These are phyloP conservation scores for Flaveria ramosissima DNA, from an alignment of 129 eudicot species.

Conservation along the genomic window DNA sequence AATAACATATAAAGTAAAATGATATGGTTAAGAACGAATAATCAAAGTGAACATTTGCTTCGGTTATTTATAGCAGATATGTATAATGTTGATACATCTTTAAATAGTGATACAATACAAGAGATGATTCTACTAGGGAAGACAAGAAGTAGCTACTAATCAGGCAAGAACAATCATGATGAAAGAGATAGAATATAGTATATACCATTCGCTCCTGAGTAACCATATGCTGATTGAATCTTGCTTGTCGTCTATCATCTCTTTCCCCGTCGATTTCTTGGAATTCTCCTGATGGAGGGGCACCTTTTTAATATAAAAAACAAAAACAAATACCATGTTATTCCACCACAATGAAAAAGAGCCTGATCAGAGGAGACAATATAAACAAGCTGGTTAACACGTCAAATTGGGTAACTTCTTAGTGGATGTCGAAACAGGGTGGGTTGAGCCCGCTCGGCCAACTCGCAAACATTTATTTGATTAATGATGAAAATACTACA, in stretches of 20 bases:
- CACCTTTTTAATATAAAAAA: constrained; percentile 40
- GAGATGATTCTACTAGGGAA: constrained; percentile 15
- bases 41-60: constrained; percentile 3
- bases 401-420: neutral
- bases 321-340: constrained; percentile 4
- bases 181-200: constrained; percentile 18
- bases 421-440: neutral
- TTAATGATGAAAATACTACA: neutral
- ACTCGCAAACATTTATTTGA: neutral
- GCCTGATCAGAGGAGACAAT: neutral
- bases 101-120: neutral
- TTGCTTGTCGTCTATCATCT: constrained; percentile 77
- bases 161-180: constrained; percentile 4
- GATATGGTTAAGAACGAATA: constrained; percentile 2
- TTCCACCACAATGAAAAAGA: neutral
- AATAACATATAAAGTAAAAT: constrained; percentile 30
- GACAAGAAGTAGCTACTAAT: constrained; percentile 5
- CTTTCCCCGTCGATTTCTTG: constrained; percentile 83
- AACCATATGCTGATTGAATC: constrained; percentile 61
- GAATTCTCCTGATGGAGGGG: constrained; percentile 72
- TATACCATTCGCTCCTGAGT: constrained; percentile 74
- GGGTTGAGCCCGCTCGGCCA: neutral
- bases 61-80: neutral
- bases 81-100: neutral
- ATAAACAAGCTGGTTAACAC: neutral